phyloP scores from a whole-genome alignment of 345 rosid genomes.

The Gynandropsis gynandra region DNA sequence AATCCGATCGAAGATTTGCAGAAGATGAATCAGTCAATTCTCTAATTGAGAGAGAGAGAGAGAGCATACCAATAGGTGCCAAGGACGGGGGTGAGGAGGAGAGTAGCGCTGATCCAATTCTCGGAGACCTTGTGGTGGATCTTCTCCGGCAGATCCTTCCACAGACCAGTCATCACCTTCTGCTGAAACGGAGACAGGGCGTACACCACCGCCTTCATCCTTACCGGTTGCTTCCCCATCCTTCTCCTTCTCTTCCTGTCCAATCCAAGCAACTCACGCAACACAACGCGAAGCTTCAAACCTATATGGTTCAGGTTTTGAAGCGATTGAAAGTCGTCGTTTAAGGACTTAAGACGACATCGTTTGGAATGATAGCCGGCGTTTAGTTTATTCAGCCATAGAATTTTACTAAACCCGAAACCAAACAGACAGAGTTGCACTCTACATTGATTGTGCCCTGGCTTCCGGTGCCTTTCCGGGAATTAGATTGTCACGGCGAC shows the following conservation, averaged over 20 bases:
- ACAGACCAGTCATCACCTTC: conserved; percentile 63
- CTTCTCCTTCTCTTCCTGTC: conserved; percentile 46
- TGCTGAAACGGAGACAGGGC: conserved; percentile 80
- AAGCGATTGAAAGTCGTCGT: background rate
- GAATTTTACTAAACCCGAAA: too few relatives aligned
- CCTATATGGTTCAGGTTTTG: conserved; percentile 4
- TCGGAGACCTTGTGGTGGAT: conserved; percentile 78
- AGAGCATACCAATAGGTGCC: conserved; percentile 49
- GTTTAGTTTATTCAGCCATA: too few relatives aligned
- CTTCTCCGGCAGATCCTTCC: conserved; percentile 67
- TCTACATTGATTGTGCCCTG: background rate
- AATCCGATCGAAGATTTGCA: conserved; percentile 10
- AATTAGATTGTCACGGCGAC: conserved; percentile 8
- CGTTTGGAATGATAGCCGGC: too few relatives aligned
- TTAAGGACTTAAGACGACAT: background rate
- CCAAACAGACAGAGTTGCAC: too few relatives aligned
- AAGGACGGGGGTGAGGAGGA: conserved; percentile 58
- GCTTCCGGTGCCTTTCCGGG: background rate
- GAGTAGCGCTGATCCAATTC: conserved; percentile 73
- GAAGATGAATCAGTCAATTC: too few relatives aligned
- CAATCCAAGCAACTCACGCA: conserved; percentile 5
- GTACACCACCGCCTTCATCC: conserved; percentile 77
- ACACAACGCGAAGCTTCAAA: conserved; percentile 5
- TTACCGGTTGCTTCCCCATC: conserved; percentile 79
- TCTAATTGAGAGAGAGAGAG: background rate